Evolutionary conservation across 257 asterid genomes (phyloP).

Genomic region (Penstemon newberryi): DNA sequence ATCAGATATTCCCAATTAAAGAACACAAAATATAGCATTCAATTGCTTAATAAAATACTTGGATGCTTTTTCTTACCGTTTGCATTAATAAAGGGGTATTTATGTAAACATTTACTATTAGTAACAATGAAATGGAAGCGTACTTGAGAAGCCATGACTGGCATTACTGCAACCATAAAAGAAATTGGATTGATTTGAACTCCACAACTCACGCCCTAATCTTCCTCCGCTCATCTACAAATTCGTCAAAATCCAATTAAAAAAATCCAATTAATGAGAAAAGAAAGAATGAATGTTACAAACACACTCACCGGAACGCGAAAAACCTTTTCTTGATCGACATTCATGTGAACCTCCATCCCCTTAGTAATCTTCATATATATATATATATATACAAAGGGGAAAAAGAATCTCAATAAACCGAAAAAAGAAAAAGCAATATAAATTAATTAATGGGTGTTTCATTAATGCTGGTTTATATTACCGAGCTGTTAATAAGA

Average conservation of each 20-base stretch:
- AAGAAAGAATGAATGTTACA: neutral
- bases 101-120: neutral
- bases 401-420: neutral
- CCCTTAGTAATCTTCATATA: slow-evolving; percentile 24
- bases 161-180: slow-evolving; percentile 48
- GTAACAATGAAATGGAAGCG: neutral
- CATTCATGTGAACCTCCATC: slow-evolving; percentile 22
- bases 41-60: neutral
- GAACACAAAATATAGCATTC: neutral
- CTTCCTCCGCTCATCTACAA: slow-evolving; percentile 37
- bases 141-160: slow-evolving; percentile 30
- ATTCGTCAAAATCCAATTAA: neutral
- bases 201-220: slow-evolving; percentile 37
- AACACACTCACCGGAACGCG: slow-evolving; percentile 36
- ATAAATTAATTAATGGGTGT: too few relatives aligned
- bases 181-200: slow-evolving; percentile 34
- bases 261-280: neutral
- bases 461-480: too few relatives aligned
- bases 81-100: neutral
- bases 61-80: neutral
- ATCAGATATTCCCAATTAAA: slow-evolving; percentile 1
- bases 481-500: slow-evolving; percentile 17
- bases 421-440: neutral
- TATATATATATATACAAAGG: neutral
- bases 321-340: slow-evolving; percentile 21